phyloP scores from a whole-genome alignment of 2,329 filamentous ascomycete species.

The Neonectria hederae region DNA sequence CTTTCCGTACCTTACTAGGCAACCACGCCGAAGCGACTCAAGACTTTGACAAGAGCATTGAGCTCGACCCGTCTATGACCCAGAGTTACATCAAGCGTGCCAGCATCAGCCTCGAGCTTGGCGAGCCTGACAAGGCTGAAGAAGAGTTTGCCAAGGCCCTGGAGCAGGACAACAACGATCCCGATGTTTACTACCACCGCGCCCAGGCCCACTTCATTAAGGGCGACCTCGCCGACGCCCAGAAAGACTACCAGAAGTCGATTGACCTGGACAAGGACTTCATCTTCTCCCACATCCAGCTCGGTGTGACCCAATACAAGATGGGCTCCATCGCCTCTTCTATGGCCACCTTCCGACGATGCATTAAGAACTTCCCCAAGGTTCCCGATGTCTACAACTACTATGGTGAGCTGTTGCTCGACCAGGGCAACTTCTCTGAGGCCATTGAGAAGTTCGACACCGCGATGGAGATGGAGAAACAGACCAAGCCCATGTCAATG shows the following conservation, averaged over 20 bases:
- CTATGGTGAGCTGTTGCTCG: constrained; percentile 94
- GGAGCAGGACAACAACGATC: constrained; percentile 85
- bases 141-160: constrained; percentile 89
- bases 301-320: constrained; percentile 99
- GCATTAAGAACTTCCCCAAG: constrained; percentile 98
- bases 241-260: constrained; percentile 99
- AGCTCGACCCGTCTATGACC: constrained; percentile 85
- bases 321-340: constrained; percentile 98
- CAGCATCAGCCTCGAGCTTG: constrained; percentile 95
- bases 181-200: constrained; percentile 99
- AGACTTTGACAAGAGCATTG: constrained; percentile 92
- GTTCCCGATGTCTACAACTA: constrained; percentile 99
- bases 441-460: constrained; percentile 98
- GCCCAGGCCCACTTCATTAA: constrained; percentile 99
- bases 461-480: constrained; percentile 98
- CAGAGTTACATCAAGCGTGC: constrained; percentile 99
- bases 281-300: constrained; percentile 99
- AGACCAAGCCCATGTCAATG: constrained; percentile 92
- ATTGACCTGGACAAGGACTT: constrained; percentile 96
- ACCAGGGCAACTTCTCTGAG: constrained; percentile 95
- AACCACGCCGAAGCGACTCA: constrained; percentile 84
- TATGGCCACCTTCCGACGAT: constrained; percentile 97
- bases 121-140: constrained; percentile 85
- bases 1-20: constrained; percentile 91
- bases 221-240: constrained; percentile 89